Evolutionary conservation across 1,284 basidiomycete species (phyloP).

Genomic region (Ustilago xerochloae): DNA sequence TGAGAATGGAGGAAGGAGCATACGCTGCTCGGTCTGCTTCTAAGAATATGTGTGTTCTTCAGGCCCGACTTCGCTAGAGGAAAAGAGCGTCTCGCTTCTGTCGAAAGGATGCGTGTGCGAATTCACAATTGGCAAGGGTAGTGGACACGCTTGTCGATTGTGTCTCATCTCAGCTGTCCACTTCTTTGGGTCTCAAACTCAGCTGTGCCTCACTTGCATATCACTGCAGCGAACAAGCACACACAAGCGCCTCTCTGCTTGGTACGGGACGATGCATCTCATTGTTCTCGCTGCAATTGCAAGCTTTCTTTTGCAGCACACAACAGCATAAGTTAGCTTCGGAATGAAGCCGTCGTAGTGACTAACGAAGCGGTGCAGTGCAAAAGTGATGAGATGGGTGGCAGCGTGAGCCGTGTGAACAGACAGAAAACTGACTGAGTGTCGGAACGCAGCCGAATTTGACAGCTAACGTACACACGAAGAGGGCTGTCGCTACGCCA

Average conservation of each 20-base stretch:
- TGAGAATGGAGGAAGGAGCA: too few species aligned
- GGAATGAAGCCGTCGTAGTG: not conserved
- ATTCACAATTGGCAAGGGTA: not conserved
- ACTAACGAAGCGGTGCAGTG: not conserved
- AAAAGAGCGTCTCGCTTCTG: conserved; percentile 2
- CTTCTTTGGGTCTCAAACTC: not conserved
- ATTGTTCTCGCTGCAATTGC: not conserved
- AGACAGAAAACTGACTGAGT: too few species aligned
- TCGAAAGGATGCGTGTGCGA: not conserved
- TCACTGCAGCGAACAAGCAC: not conserved
- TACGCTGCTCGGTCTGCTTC: too few species aligned
- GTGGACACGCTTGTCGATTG: not conserved
- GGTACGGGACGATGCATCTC: not conserved
- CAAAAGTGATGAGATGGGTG: not conserved
- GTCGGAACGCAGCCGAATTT: conserved; percentile 1
- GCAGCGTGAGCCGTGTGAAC: not conserved
- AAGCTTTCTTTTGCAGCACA: conserved; percentile 8
- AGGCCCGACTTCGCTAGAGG: not conserved
- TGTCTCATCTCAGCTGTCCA: not conserved
- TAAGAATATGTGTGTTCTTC: conserved; percentile 1
- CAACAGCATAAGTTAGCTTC: not conserved
- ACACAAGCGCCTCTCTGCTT: not conserved
- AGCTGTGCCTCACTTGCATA: not conserved
- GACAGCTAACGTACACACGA: not conserved
- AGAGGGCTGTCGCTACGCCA: not conserved